These are phyloP conservation scores for Juglanconis sp. DNA, from an alignment of 2,329 filamentous ascomycete genomes.

Conservation along the genomic window DNA sequence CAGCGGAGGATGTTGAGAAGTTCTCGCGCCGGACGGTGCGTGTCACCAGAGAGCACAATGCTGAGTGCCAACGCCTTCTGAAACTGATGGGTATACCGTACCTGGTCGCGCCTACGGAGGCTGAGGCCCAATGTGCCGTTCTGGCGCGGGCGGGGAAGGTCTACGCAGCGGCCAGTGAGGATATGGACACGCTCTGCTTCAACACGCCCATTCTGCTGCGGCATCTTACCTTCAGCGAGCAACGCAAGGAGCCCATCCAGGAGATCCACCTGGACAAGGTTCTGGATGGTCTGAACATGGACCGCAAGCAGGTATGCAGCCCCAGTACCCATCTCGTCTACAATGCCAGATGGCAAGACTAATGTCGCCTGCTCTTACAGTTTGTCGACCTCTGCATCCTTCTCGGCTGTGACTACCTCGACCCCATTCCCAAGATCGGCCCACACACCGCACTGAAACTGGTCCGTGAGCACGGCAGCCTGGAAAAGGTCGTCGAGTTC, in stretches of 20 bases:
- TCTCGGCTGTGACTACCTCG: slow-evolving; percentile 95
- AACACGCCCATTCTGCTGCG: slow-evolving; percentile 85
- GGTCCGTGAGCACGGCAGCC: slow-evolving; percentile 83
- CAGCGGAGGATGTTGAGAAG: slow-evolving; percentile 95
- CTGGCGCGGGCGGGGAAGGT: slow-evolving; percentile 90
- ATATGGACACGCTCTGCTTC: slow-evolving; percentile 99
- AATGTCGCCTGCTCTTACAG: slow-evolving; percentile 39
- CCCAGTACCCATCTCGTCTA: not conserved
- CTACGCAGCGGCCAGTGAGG: slow-evolving; percentile 92
- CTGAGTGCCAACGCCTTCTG: slow-evolving; percentile 84
- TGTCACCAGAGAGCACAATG: slow-evolving; percentile 95
- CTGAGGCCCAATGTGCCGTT: slow-evolving; percentile 92
- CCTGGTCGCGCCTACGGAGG: slow-evolving; percentile 93
- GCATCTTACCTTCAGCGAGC: slow-evolving; percentile 94
- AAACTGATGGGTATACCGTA: slow-evolving; percentile 96
- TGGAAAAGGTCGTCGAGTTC: slow-evolving; percentile 82
- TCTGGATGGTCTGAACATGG: slow-evolving; percentile 83
- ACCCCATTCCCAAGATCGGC: slow-evolving; percentile 91
- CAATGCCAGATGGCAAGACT: not conserved
- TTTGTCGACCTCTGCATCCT: slow-evolving; percentile 98
- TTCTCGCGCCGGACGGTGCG: slow-evolving; percentile 90
- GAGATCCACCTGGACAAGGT: slow-evolving; percentile 89
- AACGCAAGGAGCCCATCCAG: slow-evolving; percentile 95
- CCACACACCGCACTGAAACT: slow-evolving; percentile 89
- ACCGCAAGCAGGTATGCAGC: slow-evolving; percentile 67